Percentiles rank a stretch among this genome's conserved stretches.
These are phyloP conservation scores for Pythium periplocum DNA, from an alignment of 352 stramenopile genomes.

Conservation along the genomic window DNA sequence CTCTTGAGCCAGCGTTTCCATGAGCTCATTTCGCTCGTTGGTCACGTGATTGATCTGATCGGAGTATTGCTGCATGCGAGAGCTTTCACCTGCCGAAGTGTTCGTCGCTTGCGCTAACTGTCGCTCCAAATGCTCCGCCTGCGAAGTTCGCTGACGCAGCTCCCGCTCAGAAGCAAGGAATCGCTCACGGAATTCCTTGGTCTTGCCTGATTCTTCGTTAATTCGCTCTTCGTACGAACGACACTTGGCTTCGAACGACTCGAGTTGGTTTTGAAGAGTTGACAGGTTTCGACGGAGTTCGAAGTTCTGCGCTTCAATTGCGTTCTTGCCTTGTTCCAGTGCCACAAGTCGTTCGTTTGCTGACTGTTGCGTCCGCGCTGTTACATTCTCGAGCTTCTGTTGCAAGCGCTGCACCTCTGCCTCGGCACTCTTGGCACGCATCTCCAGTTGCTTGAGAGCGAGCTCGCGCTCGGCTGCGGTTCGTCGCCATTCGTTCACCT, in stretches of 20 bases:
- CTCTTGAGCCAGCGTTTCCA: slow-evolving; percentile 38
- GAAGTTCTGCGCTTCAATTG: slow-evolving; percentile 51
- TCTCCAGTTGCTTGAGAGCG: slow-evolving; percentile 35
- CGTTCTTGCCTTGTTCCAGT: slow-evolving; percentile 46
- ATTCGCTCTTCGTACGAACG: slow-evolving; percentile 27
- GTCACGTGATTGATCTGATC: slow-evolving; percentile 36
- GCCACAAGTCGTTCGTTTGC: slow-evolving; percentile 49
- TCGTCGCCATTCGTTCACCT: slow-evolving; percentile 39
- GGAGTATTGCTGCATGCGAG: slow-evolving; percentile 28
- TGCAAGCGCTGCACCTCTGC: slow-evolving; percentile 33
- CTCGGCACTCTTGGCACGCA: slow-evolving; percentile 34
- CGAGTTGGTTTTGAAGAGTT: slow-evolving; percentile 41
- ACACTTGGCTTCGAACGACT: slow-evolving; percentile 42
- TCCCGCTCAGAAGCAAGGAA: slow-evolving; percentile 20
- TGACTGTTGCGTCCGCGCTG: slow-evolving; percentile 34
- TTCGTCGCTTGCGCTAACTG: slow-evolving; percentile 29
- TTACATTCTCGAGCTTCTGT: slow-evolving; percentile 31
- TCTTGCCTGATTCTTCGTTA: slow-evolving; percentile 26
- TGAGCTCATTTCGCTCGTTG: slow-evolving; percentile 39
- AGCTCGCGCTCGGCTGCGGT: slow-evolving; percentile 33
- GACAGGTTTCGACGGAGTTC: slow-evolving; percentile 38
- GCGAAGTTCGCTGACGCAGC: slow-evolving; percentile 19
- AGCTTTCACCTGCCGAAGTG: slow-evolving; percentile 29
- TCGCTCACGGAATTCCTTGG: slow-evolving; percentile 29
- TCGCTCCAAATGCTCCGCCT: slow-evolving; percentile 40